Evolutionary conservation across 2,329 filamentous ascomycete genomes (phyloP).

Genomic region (Shiraia bambusicola): DNA sequence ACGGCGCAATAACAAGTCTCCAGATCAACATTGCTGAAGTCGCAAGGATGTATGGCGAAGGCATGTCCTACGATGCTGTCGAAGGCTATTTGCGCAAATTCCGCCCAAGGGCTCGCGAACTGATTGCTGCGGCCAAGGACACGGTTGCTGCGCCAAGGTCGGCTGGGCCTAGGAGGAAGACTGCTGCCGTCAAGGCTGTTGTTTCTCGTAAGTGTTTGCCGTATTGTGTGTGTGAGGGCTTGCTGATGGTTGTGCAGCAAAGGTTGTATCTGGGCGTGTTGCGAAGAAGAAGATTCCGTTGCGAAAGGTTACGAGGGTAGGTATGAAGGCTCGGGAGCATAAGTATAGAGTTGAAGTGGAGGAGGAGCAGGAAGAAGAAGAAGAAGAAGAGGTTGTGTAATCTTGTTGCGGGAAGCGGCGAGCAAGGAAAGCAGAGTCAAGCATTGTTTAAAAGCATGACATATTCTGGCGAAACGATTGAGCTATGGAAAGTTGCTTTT

Average conservation of each 20-base stretch:
- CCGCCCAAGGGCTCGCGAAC: conserved; percentile 44
- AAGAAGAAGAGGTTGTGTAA: too few species aligned
- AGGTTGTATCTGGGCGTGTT: conserved; percentile 22
- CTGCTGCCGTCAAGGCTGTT: not conserved
- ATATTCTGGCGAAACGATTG: too few species aligned
- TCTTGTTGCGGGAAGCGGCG: too few species aligned
- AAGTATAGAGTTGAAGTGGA: too few species aligned
- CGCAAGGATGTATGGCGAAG: conserved; percentile 49
- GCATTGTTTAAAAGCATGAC: too few species aligned
- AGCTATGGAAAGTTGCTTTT: too few species aligned
- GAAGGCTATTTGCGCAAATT: conserved; percentile 50
- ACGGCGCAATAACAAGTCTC: conserved; percentile 3
- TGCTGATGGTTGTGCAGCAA: conserved; percentile 4
- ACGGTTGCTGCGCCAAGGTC: conserved; percentile 3
- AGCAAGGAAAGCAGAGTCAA: too few species aligned
- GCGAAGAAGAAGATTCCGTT: conserved; percentile 15
- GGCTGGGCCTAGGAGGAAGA: conserved; percentile 7
- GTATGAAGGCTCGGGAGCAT: too few species aligned
- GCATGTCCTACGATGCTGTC: conserved; percentile 52
- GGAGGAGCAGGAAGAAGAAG: too few species aligned
- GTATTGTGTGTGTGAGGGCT: not conserved
- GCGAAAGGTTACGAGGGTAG: conserved; percentile 17
- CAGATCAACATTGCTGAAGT: conserved; percentile 51
- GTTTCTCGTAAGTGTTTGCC: conserved; percentile 12
- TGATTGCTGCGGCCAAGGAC: conserved; percentile 25